These are phyloP conservation scores for Lasiosphaeria ovina DNA, from an alignment of 495 filamentous ascomycete species.

Conservation along the genomic window DNA sequence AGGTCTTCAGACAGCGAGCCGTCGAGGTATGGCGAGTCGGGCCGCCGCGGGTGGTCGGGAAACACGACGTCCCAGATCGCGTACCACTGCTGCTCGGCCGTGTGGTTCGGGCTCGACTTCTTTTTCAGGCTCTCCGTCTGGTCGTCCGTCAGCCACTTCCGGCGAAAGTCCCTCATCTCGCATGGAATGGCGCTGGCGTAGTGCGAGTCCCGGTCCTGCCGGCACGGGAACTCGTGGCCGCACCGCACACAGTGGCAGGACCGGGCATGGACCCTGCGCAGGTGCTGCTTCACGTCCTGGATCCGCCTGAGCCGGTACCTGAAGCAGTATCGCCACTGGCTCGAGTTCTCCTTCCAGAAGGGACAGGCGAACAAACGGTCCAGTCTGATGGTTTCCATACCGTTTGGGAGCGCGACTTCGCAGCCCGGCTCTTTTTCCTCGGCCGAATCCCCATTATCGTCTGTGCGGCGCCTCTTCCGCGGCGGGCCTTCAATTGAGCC, in stretches of 20 bases:
- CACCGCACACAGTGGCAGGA: constrained; percentile 9
- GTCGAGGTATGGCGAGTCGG: constrained; percentile 10
- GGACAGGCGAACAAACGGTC: constrained; percentile 7
- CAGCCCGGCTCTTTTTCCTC: background rate
- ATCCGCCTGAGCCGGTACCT: constrained; percentile 10
- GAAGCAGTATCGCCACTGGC: constrained; percentile 8
- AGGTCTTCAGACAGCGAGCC: constrained; percentile 5
- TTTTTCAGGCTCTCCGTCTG: background rate
- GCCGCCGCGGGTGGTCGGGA: constrained; percentile 1
- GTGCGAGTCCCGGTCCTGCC: background rate
- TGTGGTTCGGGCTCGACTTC: background rate
- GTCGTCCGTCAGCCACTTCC: background rate
- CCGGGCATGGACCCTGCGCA: constrained; percentile 1
- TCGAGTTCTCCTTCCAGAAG: constrained; percentile 10
- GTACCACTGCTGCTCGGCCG: constrained; percentile 13
- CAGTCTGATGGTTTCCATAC: background rate
- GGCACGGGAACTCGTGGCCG: background rate
- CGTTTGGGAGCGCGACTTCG: background rate
- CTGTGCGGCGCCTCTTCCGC: background rate
- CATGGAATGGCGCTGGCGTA: background rate
- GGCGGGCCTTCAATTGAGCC: background rate
- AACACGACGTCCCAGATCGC: constrained; percentile 13
- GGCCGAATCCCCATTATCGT: background rate
- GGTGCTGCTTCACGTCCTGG: constrained; percentile 13
- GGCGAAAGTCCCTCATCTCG: background rate